Base-by-base conservation (phyloP, 176 grass and related monocot species). In the Triticum urartu region DNA sequence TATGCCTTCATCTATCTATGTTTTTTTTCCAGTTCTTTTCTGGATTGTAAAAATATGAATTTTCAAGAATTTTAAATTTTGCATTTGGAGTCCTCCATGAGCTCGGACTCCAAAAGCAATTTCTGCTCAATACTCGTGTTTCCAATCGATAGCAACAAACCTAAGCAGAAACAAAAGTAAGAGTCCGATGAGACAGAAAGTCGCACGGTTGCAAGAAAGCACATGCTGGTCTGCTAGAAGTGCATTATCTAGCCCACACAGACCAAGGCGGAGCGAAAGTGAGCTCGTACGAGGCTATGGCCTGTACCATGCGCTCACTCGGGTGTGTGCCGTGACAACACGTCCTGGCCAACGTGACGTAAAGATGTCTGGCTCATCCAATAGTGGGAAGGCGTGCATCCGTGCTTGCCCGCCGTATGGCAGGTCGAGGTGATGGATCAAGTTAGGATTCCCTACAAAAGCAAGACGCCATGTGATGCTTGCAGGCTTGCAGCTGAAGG, bases 361-460 rank as follows among this genome's bases (percentile, higher is more conserved):
- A 91, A 91, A 84, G 81, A 73, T 30, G 68, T 32, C 85, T 47
- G 62, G 60, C 81, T 52, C 17, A 11, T 52, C 75, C 54, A 68
- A 36, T 83, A 87, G 66, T 45, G n/a, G 43, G 43, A 66, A 6
- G 17, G 45, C 30, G 28, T 56, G 84, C 84, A 65, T 64, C 61
- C 7, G 34, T 48, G 77, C 50, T 18, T 54, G 50, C 15, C 50
- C 75, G 71, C 80, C 26, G 54, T 26, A 66, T 5, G 60, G 81
- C 85, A 84, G 67, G 62, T 26, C 67, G 89, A 91, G 50, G 81
- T 64, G 86, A 91, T 77, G 7, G 62, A 88, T 88, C 86, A 54
- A 39, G n/a, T 75, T 50, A 24, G 69, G 86, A 91, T 91, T 91
- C 86, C 60, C 81, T 42, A 77, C 63, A 50, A 88, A 87, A 48